Evolutionary conservation across 2,329 filamentous ascomycete genomes (phyloP).

Genomic region (Lecanicillium sp.): DNA sequence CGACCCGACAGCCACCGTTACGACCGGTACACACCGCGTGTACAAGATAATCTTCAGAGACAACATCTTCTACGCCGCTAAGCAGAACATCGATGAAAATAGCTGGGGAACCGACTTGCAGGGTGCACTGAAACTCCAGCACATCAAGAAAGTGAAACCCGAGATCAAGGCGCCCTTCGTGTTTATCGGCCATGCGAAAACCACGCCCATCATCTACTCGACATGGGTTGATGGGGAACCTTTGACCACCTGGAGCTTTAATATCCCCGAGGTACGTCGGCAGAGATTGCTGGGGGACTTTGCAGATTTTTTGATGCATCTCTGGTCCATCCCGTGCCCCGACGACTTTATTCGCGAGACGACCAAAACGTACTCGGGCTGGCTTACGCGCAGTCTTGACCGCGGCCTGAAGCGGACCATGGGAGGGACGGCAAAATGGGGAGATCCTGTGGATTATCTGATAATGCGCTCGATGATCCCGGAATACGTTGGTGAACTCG

Average conservation of each 20-base stretch:
- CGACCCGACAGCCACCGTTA: too few species aligned
- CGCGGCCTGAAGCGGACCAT: constrained; percentile 1
- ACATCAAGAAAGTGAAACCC: too few species aligned
- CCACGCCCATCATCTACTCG: neutral
- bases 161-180: too few species aligned
- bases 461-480: constrained; percentile 11
- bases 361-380: neutral
- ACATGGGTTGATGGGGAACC: constrained; percentile 4
- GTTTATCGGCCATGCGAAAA: too few species aligned
- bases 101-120: too few species aligned
- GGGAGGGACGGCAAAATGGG: neutral
- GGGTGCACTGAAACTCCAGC: too few species aligned
- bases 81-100: too few species aligned
- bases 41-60: too few species aligned
- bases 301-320: constrained; percentile 4
- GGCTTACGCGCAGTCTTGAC: constrained; percentile 8
- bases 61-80: too few species aligned
- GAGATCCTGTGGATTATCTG: constrained; percentile 5
- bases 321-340: neutral
- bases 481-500: neutral
- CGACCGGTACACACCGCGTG: too few species aligned
- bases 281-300: neutral
- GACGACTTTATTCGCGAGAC: neutral
- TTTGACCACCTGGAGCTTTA: neutral
- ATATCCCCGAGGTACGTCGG: neutral